phyloP scores from a whole-genome alignment of 306 rosid genomes.

The Amphicarpaea edgeworthii region DNA sequence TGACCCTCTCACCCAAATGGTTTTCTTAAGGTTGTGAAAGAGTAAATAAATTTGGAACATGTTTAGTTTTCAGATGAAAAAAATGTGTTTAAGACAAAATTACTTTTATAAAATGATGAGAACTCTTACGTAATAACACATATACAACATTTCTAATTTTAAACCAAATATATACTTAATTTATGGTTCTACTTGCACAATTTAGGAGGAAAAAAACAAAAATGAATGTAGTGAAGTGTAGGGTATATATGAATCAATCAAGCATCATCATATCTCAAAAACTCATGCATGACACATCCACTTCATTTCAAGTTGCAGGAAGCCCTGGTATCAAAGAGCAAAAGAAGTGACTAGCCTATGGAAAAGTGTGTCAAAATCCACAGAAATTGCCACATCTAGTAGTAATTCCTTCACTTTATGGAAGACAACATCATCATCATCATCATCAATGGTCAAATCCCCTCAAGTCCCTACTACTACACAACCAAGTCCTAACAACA shows the following conservation, averaged over 20 bases:
- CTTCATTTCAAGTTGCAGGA: conserved; percentile 54
- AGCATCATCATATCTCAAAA: conserved; percentile 19
- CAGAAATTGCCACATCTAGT: conserved; percentile 46
- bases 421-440: conserved; percentile 46
- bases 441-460: conserved; percentile 52
- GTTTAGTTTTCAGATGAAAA: too few species aligned
- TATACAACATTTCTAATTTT: too few species aligned
- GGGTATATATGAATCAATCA: conserved; percentile 38
- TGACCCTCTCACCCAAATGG: conserved; percentile 20
- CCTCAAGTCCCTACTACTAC: conserved; percentile 46
- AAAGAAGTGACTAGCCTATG: conserved; percentile 64
- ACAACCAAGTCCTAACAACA: conserved; percentile 27
- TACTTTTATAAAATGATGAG: too few species aligned
- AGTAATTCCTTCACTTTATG: conserved; percentile 52
- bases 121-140: too few species aligned
- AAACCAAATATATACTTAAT: too few species aligned
- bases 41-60: background rate
- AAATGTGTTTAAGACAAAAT: too few species aligned
- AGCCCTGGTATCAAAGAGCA: conserved; percentile 97
- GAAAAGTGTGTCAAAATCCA: conserved; percentile 64
- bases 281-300: conserved; percentile 43
- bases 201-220: background rate
- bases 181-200: conserved; percentile 1
- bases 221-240: conserved; percentile 37
- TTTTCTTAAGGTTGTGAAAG: background rate